phyloP scores from a whole-genome alignment of 2,329 filamentous ascomycete species.

The Westerdykella sp. region DNA sequence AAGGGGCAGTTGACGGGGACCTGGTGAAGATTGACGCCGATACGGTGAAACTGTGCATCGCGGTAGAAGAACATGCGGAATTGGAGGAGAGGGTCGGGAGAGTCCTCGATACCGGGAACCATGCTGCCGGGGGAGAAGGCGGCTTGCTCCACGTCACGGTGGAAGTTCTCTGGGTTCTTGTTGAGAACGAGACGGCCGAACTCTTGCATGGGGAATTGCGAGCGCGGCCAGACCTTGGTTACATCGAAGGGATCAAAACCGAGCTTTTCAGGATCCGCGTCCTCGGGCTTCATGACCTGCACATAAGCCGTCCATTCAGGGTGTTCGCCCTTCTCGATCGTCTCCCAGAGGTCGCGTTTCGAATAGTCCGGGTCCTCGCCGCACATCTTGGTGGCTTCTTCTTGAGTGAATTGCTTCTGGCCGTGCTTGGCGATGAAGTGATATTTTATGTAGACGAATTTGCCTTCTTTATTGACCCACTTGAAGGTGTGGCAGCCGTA shows the following conservation, averaged over 20 bases:
- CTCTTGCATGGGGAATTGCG: constrained; percentile 45
- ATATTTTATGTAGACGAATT: constrained; percentile 49
- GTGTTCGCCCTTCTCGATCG: constrained; percentile 40
- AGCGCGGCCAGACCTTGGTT: constrained; percentile 49
- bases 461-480: constrained; percentile 44
- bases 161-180: constrained; percentile 50
- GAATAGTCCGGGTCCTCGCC: constrained; percentile 49
- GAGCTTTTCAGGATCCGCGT: constrained; percentile 45
- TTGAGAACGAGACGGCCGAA: constrained; percentile 48
- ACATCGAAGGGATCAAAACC: constrained; percentile 51
- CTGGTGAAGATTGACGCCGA: constrained; percentile 50
- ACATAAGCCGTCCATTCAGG: constrained; percentile 42
- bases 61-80: constrained; percentile 47
- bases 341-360: constrained; percentile 43
- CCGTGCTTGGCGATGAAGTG: constrained; percentile 46
- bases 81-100: constrained; percentile 45
- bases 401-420: constrained; percentile 44
- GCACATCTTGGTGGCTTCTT: constrained; percentile 41
- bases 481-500: constrained; percentile 47
- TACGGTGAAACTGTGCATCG: constrained; percentile 48
- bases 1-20: constrained; percentile 45
- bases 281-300: constrained; percentile 43
- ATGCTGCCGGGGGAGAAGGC: constrained; percentile 49
- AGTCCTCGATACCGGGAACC: constrained; percentile 48
- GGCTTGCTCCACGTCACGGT: constrained; percentile 47